Percentiles rank a stretch among this genome's conserved stretches.
These are phyloP conservation scores for Podospora comata DNA, from an alignment of 495 filamentous ascomycete species.

Conservation along the genomic window DNA sequence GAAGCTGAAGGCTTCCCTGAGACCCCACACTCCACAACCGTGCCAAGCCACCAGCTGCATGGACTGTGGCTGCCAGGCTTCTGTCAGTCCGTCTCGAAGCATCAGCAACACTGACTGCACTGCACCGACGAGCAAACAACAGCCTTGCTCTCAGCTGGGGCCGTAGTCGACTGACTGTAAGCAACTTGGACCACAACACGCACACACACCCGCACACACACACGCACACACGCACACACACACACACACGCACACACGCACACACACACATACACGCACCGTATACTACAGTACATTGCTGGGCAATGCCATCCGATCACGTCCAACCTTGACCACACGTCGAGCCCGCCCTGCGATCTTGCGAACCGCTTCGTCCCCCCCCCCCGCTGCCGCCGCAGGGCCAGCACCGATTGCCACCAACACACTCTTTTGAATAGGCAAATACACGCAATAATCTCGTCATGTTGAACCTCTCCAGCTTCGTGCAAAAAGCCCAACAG, in stretches of 20 bases:
- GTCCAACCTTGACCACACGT: neutral
- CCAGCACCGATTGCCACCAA: constrained; percentile 10
- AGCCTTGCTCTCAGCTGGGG: neutral
- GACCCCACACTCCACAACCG: neutral
- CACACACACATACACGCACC: too few relatives aligned
- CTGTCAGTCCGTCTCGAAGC: neutral
- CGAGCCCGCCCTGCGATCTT: constrained; percentile 4
- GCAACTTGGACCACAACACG: too few relatives aligned
- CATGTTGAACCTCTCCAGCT: constrained; percentile 68
- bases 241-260: too few relatives aligned
- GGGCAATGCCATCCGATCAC: neutral
- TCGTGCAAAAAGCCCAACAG: constrained; percentile 89
- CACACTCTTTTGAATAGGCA: neutral
- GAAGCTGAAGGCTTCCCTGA: neutral
- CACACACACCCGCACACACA: too few relatives aligned
- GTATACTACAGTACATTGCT: neutral
- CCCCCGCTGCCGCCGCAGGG: constrained; percentile 17
- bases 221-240: too few relatives aligned
- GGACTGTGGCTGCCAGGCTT: neutral
- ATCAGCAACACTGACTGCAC: neutral
- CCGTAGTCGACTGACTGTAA: neutral
- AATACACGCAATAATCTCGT: constrained; percentile 10
- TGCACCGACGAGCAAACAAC: neutral
- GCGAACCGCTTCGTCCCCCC: neutral
- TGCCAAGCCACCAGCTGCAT: neutral